Base-by-base conservation (phyloP, 176 grass and related monocot species). In the Lolium rigidum region DNA sequence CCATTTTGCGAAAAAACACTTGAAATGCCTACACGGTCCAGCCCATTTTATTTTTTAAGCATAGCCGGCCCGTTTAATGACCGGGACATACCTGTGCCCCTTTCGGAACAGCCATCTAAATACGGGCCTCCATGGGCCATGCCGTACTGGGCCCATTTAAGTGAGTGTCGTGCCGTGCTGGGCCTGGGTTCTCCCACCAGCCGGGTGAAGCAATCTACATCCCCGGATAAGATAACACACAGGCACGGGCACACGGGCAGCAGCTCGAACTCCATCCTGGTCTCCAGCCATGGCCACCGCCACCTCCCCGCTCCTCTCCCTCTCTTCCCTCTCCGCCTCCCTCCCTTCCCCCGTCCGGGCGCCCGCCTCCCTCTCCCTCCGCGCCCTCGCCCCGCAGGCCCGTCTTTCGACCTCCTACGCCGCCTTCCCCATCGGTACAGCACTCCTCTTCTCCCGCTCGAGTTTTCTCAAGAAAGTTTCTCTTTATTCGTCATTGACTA, bases 281-380 rank as follows among this genome's bases (percentile, higher is more conserved):
- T 76, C 17, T 17, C 57, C 82, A 79, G 79, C 79, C 77, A 92
- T 92, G 86, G 82, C 83, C 28, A 63, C 78, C 70, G 55, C 82
- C 24, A 75, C 81, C 61, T 77, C 76, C 6, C 58, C 87, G 68
- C 79, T 89, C 70, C 89, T 85, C 87, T 92, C 87, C 58, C 74
- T 87, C 79, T 74, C 87, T 57, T 86, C 90, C 46, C 66, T 90
- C 80, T 49, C 49, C 17, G 80, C 80, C 79, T 82, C 85, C 56
- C 80, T 87, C 76, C 83, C 83, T 49, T 83, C 38, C 66, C 58
- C 83, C 0, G 9, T 79, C 5, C 78, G 78, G 6, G 12, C 60
- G 9, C 67, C 73, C 8, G 17, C n/a, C 28, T 83, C 90, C 20
- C 79, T 89, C 82, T 73, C 87, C 47, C 66, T 85, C 59, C 81